Conservation (phyloP, 129 eudicot species). For the Artemisia annua region DNA sequence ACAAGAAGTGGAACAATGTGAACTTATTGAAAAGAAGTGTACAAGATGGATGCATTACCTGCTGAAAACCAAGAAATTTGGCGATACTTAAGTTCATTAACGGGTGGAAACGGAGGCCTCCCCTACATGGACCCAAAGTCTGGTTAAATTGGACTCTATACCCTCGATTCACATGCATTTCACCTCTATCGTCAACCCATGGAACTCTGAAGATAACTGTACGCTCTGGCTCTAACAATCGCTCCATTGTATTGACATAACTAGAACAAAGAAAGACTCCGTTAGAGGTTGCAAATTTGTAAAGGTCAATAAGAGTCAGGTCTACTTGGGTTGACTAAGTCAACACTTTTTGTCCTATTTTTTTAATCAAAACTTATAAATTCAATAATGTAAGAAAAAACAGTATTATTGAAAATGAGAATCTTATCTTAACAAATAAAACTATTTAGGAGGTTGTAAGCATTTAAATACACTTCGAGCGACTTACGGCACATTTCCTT, state of each 20-base stretch:
- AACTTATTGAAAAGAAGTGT: conserved; percentile 4
- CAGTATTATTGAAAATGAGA: too few relatives aligned
- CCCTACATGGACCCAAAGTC: conserved; percentile 95
- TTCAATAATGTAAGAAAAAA: too few relatives aligned
- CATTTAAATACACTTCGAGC: not conserved
- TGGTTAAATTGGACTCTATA: conserved; percentile 90
- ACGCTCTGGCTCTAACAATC: conserved; percentile 97
- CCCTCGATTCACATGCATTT: conserved; percentile 94
- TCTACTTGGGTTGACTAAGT: not conserved
- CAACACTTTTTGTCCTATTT: too few relatives aligned
- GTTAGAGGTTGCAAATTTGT: not conserved
- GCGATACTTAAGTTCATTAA: conserved; percentile 90
- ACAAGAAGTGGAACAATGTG: not conserved
- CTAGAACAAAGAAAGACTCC: conserved; percentile 43
- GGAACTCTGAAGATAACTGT: conserved; percentile 87
- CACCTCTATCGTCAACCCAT: conserved; percentile 97
- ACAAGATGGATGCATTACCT: conserved; percentile 48
- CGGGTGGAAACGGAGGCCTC: conserved; percentile 97
- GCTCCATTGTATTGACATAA: conserved; percentile 92
- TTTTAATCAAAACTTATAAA: too few relatives aligned
- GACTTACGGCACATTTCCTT: not conserved
- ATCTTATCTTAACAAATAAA: too few relatives aligned
- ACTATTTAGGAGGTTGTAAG: conserved; percentile 1
- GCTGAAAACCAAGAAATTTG: conserved; percentile 92
- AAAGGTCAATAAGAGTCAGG: not conserved